These are phyloP conservation scores for Fraxinus cuspidata DNA, from an alignment of 257 asterid species.

Conservation along the genomic window DNA sequence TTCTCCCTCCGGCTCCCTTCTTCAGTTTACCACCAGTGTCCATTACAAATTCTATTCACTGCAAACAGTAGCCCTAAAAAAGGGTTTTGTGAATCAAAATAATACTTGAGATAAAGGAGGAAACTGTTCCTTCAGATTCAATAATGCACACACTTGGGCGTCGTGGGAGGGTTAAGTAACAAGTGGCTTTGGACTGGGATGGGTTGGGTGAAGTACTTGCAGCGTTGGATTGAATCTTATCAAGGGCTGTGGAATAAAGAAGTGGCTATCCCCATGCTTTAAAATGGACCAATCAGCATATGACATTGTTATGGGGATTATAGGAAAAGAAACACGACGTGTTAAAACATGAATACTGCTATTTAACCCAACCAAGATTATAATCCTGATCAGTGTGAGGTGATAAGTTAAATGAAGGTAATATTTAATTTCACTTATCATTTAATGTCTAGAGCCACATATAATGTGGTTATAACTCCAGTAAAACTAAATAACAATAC, in stretches of 20 bases:
- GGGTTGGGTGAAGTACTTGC: constrained; percentile 2
- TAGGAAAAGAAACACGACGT: neutral
- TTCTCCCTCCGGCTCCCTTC: constrained; percentile 60
- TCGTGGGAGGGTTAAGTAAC: constrained; percentile 29
- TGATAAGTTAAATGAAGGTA: too few relatives aligned
- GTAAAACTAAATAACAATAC: too few relatives aligned
- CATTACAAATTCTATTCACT: constrained; percentile 20
- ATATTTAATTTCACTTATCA: too few relatives aligned
- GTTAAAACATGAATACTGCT: too few relatives aligned
- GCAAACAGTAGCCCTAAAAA: neutral
- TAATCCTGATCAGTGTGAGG: too few relatives aligned
- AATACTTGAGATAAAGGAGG: neutral
- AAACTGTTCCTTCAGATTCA: neutral
- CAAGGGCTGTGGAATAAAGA: constrained; percentile 15
- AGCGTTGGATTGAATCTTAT: constrained; percentile 31
- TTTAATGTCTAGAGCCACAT: too few relatives aligned
- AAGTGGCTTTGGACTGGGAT: constrained; percentile 5
- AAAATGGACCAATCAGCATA: constrained; percentile 26
- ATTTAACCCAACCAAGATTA: too few relatives aligned
- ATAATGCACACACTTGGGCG: neutral
- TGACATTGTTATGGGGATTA: neutral
- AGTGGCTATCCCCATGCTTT: constrained; percentile 28
- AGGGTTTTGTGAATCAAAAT: neutral
- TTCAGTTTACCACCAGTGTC: constrained; percentile 36
- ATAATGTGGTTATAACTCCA: too few relatives aligned